phyloP scores from a whole-genome alignment of 2,329 filamentous ascomycete genomes.

The Pseudogymnoascus sp. region DNA sequence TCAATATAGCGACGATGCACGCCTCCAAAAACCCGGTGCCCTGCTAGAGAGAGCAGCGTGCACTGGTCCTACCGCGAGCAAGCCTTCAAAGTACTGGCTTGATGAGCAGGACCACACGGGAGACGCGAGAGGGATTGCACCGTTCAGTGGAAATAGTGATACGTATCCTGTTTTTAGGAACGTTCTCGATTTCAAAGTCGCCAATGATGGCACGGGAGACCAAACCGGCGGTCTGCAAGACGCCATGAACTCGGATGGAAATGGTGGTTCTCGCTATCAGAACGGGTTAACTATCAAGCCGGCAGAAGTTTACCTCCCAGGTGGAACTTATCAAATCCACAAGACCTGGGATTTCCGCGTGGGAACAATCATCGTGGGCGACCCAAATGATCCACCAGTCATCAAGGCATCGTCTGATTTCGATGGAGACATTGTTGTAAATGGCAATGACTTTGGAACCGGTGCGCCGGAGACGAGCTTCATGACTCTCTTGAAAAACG shows the following conservation, averaged over 20 bases:
- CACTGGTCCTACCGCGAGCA: not conserved
- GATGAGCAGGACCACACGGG: constrained; percentile 1
- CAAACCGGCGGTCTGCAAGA: not conserved
- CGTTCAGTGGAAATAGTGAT: not conserved
- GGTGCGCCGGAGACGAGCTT: constrained; percentile 29
- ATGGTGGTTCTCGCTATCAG: not conserved
- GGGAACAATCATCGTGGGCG: constrained; percentile 33
- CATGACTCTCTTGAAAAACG: constrained; percentile 32
- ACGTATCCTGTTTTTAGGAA: not conserved
- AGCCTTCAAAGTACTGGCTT: constrained; percentile 6
- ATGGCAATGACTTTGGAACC: constrained; percentile 26
- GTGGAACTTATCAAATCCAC: constrained; percentile 6
- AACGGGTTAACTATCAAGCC: not conserved
- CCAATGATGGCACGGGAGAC: constrained; percentile 8
- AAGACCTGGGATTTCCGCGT: not conserved
- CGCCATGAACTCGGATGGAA: not conserved
- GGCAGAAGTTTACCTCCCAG: not conserved
- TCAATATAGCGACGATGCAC: not conserved
- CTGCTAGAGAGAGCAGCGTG: not conserved
- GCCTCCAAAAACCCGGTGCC: not conserved
- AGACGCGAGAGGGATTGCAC: not conserved
- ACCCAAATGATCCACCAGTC: constrained; percentile 29
- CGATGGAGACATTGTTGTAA: constrained; percentile 19
- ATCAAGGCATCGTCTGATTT: constrained; percentile 23
- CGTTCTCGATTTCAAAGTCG: not conserved